phyloP scores from a whole-genome alignment of 495 filamentous ascomycete species.

The Amorphotheca resinae region DNA sequence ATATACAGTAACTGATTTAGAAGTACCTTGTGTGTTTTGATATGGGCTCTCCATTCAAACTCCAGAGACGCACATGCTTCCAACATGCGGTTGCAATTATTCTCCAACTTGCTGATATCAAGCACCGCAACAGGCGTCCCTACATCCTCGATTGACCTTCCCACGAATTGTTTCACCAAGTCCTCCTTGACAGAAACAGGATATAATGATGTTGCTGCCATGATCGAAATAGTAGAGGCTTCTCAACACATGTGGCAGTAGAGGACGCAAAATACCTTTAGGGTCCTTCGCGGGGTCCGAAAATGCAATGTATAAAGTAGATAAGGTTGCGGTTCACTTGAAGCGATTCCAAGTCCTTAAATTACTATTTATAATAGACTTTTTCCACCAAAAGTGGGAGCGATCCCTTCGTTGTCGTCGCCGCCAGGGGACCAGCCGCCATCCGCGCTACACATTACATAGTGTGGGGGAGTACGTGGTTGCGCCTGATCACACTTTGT shows the following conservation, averaged over 20 bases:
- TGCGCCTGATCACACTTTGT: no score
- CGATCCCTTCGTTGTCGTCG: no score
- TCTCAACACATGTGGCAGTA: not conserved
- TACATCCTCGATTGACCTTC: constrained; percentile 46
- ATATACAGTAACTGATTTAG: not conserved
- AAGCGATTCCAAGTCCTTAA: no score
- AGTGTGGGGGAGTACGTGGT: no score
- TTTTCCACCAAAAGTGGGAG: no score
- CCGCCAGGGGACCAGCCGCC: no score
- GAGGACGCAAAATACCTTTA: no score
- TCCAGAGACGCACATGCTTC: constrained; percentile 43
- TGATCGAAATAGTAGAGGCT: constrained; percentile 3
- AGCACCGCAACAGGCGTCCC: constrained; percentile 57
- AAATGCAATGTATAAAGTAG: no score
- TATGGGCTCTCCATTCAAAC: constrained; percentile 65
- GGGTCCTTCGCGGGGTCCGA: no score
- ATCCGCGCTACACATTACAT: no score
- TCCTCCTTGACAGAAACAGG: constrained; percentile 26
- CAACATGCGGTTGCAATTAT: constrained; percentile 67
- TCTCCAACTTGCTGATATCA: constrained; percentile 51
- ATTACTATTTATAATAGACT: no score
- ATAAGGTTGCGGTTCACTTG: no score
- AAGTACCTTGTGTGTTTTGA: constrained; percentile 76
- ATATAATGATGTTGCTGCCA: constrained; percentile 12
- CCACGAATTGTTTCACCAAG: constrained; percentile 40